phyloP scores from a whole-genome alignment of 2,329 filamentous ascomycete genomes.

The Sarocladium kiliense region DNA sequence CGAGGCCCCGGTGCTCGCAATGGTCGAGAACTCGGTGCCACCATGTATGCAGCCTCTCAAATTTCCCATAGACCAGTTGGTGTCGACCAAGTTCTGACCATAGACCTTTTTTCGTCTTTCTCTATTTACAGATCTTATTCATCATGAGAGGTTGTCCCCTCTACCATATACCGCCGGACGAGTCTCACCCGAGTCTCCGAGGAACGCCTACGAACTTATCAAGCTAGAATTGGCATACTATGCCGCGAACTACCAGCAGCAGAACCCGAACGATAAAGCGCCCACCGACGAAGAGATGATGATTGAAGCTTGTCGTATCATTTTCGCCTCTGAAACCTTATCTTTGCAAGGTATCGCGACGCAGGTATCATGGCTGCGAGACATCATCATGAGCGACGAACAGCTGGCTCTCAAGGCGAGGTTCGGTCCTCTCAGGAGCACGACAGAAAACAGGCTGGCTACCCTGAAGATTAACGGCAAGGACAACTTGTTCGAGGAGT shows the following conservation, averaged over 20 bases:
- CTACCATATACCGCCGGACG: conserved; percentile 46
- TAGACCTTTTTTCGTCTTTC: not conserved
- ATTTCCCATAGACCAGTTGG: conserved; percentile 30
- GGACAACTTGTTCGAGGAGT: conserved; percentile 50
- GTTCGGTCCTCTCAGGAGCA: conserved; percentile 41
- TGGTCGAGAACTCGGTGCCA: conserved; percentile 63
- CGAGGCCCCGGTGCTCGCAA: conserved; percentile 52
- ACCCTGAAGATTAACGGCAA: conserved; percentile 53
- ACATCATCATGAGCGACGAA: conserved; percentile 49
- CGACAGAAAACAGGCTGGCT: conserved; percentile 41
- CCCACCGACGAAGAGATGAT: conserved; percentile 50
- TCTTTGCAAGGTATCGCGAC: conserved; percentile 33
- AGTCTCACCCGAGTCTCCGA: conserved; percentile 38
- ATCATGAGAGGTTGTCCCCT: conserved; percentile 54
- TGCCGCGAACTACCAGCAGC: conserved; percentile 37
- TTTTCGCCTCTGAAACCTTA: conserved; percentile 48
- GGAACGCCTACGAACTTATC: conserved; percentile 57
- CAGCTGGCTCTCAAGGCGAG: conserved; percentile 37
- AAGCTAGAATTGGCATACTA: conserved; percentile 54
- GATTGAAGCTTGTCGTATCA: conserved; percentile 53
- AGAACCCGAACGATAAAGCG: conserved; percentile 25
- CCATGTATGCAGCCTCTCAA: conserved; percentile 48
- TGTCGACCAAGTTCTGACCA: conserved; percentile 34
- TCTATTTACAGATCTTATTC: conserved; percentile 50
- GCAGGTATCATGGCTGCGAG: conserved; percentile 50